Conservation (phyloP, 1,139 yeast genomes). For the Candida tropicalis region DNA sequence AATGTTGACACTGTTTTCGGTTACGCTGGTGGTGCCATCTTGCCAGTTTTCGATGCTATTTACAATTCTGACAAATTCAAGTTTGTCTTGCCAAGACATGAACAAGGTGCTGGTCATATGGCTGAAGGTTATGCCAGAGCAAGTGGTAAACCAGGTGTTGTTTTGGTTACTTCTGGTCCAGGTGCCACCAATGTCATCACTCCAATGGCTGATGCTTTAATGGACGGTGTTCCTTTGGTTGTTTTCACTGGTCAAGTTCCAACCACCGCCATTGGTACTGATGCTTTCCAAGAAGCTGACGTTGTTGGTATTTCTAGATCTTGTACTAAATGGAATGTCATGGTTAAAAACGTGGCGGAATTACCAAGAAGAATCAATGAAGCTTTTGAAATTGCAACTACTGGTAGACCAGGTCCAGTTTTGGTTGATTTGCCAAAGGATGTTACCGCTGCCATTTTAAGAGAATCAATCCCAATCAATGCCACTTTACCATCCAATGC, state of each 20-base stretch:
- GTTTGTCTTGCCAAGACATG: conserved; percentile 93
- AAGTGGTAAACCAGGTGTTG: conserved; percentile 96
- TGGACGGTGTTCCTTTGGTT: conserved; percentile 96
- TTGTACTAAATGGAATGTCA: conserved; percentile 98
- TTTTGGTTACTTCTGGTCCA: conserved; percentile 96
- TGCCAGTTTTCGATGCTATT: conserved; percentile 97
- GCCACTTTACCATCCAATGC: conserved; percentile 85
- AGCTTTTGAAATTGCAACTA: conserved; percentile 94
- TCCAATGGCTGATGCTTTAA: conserved; percentile 96
- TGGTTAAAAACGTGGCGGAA: conserved; percentile 94
- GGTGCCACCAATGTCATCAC: conserved; percentile 98
- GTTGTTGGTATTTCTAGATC: conserved; percentile 95
- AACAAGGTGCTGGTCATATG: conserved; percentile 99
- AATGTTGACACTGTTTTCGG: conserved; percentile 94
- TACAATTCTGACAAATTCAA: conserved; percentile 87
- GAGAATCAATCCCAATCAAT: conserved; percentile 84
- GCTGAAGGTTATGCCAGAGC: conserved; percentile 99
- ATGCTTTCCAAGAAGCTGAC: conserved; percentile 99
- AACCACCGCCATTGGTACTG: conserved; percentile 94
- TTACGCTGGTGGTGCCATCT: conserved; percentile 97
- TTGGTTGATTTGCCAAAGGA: conserved; percentile 97
- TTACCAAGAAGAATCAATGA: conserved; percentile 94
- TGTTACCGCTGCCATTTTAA: conserved; percentile 88
- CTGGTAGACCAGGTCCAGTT: conserved; percentile 98
- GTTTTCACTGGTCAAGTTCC: conserved; percentile 99